Evolutionary conservation across 495 filamentous ascomycete species (phyloP).

Genomic region (Parathielavia hyrcaniae): DNA sequence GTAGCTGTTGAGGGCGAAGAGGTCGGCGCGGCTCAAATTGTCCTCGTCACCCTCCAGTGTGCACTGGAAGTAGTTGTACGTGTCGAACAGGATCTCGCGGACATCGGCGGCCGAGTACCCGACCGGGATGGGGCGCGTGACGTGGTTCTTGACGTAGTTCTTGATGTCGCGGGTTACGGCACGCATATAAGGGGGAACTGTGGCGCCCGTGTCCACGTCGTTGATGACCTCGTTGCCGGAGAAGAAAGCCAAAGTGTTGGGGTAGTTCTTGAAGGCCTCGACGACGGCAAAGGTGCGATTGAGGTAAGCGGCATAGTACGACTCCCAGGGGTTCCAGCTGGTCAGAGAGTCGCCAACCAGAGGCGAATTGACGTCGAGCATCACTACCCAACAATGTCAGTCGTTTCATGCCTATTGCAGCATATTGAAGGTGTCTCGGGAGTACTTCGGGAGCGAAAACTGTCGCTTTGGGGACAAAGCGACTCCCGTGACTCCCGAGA

Average conservation of each 20-base stretch:
- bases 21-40: slow-evolving; percentile 64
- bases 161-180: slow-evolving; percentile 79
- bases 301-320: slow-evolving; percentile 71
- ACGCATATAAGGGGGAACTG: slow-evolving; percentile 65
- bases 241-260: slow-evolving; percentile 88
- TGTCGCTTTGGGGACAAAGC: no score
- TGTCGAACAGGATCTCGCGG: slow-evolving; percentile 68
- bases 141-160: slow-evolving; percentile 57
- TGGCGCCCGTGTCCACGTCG: slow-evolving; percentile 47
- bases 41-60: slow-evolving; percentile 55
- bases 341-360: slow-evolving; percentile 68
- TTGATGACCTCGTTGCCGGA: slow-evolving; percentile 93
- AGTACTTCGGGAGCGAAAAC: no score
- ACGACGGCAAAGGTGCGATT: slow-evolving; percentile 82
- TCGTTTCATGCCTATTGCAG: no score
- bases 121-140: slow-evolving; percentile 39
- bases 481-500: no score
- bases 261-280: slow-evolving; percentile 89
- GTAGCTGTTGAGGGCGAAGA: slow-evolving; percentile 94
- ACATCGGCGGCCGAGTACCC: slow-evolving; percentile 83
- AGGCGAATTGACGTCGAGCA: slow-evolving; percentile 90
- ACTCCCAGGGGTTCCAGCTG: slow-evolving; percentile 58
- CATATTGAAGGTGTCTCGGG: no score
- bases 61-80: slow-evolving; percentile 80
- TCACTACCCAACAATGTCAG: no score